Evolutionary conservation across 495 filamentous ascomycete genomes (phyloP).

Genomic region (Tuber melanosporum): DNA sequence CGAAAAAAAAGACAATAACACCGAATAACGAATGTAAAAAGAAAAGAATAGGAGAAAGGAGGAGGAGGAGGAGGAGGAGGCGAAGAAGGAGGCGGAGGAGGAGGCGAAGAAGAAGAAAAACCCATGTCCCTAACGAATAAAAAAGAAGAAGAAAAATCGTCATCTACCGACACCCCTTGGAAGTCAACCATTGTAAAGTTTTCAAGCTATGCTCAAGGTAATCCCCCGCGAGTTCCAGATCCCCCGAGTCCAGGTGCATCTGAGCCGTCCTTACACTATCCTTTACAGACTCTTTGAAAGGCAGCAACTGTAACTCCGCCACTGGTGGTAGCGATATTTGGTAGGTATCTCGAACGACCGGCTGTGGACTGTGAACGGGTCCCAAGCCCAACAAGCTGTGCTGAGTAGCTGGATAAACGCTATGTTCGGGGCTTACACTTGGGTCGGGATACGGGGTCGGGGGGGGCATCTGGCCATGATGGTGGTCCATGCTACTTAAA

Average conservation of each 20-base stretch:
- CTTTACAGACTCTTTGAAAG: conserved; percentile 27
- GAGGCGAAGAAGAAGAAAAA: neutral
- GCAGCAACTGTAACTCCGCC: conserved; percentile 21
- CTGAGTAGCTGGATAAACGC: conserved; percentile 18
- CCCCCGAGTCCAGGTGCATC: conserved; percentile 28
- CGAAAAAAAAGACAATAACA: neutral
- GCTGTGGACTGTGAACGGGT: conserved; percentile 20
- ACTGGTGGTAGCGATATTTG: conserved; percentile 36
- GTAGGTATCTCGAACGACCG: conserved; percentile 27
- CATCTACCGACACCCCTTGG: conserved; percentile 15
- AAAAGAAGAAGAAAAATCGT: conserved; percentile 1
- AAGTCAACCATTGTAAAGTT: conserved; percentile 31
- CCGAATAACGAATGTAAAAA: conserved; percentile 1
- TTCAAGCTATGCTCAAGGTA: conserved; percentile 32
- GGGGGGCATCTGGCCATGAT: conserved; percentile 19
- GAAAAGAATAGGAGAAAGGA: neutral
- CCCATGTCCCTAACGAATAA: neutral
- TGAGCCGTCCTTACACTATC: conserved; percentile 28
- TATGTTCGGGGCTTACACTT: conserved; percentile 28
- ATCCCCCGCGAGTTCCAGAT: conserved; percentile 32
- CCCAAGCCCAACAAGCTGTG: conserved; percentile 25
- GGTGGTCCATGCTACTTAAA: conserved; percentile 29
- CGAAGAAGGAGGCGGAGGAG: neutral
- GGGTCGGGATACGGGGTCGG: conserved; percentile 23
- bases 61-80: neutral